A percentile compares a stretch with the other conserved stretches of the same genome.
phyloP scores from a whole-genome alignment of 2,329 filamentous ascomycete species.

The Pseudogymnoascus sp. region DNA sequence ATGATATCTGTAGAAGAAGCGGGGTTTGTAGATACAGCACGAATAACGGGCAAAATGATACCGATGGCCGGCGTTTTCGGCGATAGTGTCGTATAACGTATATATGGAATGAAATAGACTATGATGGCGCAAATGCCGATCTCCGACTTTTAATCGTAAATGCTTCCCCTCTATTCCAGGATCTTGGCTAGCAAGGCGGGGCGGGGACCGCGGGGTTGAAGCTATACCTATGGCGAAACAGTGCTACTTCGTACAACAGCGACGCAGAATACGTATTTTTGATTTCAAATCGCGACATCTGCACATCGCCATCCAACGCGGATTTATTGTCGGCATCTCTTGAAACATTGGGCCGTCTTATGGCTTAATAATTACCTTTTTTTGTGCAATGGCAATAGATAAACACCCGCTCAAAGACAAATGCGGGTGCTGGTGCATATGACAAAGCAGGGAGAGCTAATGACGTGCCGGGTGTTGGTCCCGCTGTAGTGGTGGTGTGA shows the following conservation, averaged over 20 bases:
- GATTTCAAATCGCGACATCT: constrained; percentile 7
- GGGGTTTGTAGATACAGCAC: background rate
- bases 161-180: background rate
- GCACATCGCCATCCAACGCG: background rate
- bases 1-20: background rate
- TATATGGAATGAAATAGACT: background rate
- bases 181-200: background rate
- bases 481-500: background rate
- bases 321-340: background rate
- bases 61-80: background rate
- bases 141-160: background rate
- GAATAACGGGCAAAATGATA: background rate
- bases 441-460: background rate
- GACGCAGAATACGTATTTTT: background rate
- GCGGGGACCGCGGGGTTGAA: background rate
- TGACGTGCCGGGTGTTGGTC: background rate
- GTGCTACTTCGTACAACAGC: background rate
- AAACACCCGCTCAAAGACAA: background rate
- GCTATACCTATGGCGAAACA: background rate
- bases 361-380: background rate
- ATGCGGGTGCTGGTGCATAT: background rate
- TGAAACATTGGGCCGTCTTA: background rate
- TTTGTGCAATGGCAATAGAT: background rate
- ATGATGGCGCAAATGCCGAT: background rate
- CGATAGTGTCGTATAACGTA: background rate